Base-by-base conservation (phyloP, 768 basidiomycete genomes). In the Xerocomellus intermedius region DNA sequence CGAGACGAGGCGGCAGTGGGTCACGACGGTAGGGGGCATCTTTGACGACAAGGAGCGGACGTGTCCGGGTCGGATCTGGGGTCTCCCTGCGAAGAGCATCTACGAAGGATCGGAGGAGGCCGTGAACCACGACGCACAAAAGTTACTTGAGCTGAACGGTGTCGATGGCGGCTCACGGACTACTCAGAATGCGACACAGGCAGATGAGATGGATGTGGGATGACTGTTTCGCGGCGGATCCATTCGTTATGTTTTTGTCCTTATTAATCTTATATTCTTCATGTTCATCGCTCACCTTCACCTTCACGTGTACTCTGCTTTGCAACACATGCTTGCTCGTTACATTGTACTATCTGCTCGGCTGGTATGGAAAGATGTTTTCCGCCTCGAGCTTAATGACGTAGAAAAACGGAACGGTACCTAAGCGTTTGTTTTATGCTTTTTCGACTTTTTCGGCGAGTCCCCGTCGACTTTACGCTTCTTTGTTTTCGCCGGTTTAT, bases 31-130 rank as follows among this genome's bases (percentile, higher is more conserved):
- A 6, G 92, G 91, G 9, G 73, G 74, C 7, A 78, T 88, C 55
- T 93, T 98, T 63, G 85, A 88, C 30, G 76, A 82, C 72, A 87
- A 87, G 79, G 85, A 89, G 73, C 69, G 69, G 63, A 77, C 79
- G 53, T 72, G 68, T 43, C 85, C 86, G 0, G 88, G 92, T 45
- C 74, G 85, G 60, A 84, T 89, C 64, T 89, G 81, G 74, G 91
- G 89, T n/a, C 75, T 94, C 17, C 92, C 93, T 2, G 71, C 76
- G 70, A 77, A 73, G 73, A 93, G 88, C 67, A 73, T 95, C 12
- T 98, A 82, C 69, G 79, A 80, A 48, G 94, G 87, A 21, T 71
- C 92, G 47, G 86, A 89, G 5, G 85, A 87, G 53, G 84, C 84
- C 59, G 77, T 87, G 8, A 67, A 70, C 45, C 72, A 63, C 58